Conservation (phyloP, 2,329 filamentous ascomycete genomes). For the Fusarium begoniae region DNA sequence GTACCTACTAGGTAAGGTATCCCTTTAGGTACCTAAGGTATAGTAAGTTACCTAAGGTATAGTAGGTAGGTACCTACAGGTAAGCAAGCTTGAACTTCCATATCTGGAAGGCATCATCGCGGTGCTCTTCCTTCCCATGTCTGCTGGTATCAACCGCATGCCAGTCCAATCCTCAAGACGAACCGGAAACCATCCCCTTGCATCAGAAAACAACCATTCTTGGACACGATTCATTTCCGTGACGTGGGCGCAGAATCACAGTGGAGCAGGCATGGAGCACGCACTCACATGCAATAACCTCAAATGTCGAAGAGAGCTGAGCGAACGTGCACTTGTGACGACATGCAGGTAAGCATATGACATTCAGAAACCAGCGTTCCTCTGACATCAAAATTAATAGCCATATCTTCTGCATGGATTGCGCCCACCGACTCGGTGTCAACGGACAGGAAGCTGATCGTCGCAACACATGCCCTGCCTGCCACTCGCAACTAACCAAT, state of each 20-base stretch:
- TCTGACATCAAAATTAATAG: constrained; percentile 52
- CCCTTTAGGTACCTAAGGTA: too few species aligned
- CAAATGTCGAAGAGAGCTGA: constrained; percentile 76
- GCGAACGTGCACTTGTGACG: constrained; percentile 80
- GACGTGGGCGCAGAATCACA: too few species aligned
- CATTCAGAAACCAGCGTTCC: background rate
- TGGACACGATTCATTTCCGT: background rate
- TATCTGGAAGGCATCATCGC: background rate
- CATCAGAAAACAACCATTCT: background rate
- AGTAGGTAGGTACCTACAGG: background rate
- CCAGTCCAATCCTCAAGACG: background rate
- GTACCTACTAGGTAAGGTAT: background rate
- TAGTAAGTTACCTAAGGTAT: background rate
- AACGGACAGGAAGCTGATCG: constrained; percentile 48
- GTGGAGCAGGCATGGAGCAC: constrained; percentile 69
- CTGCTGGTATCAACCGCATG: too few species aligned
- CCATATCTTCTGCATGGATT: constrained; percentile 86
- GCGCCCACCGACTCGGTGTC: constrained; percentile 73
- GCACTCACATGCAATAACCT: constrained; percentile 81
- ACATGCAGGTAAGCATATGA: constrained; percentile 75
- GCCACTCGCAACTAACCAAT: constrained; percentile 71
- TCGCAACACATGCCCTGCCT: constrained; percentile 76
- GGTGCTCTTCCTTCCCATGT: background rate
- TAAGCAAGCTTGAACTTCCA: background rate
- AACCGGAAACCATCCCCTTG: background rate